Evolutionary conservation across 139 green algal genomes (phyloP), one percentile per base, ranked within the genome.

Genomic region (Nannochloris sp.): DNA sequence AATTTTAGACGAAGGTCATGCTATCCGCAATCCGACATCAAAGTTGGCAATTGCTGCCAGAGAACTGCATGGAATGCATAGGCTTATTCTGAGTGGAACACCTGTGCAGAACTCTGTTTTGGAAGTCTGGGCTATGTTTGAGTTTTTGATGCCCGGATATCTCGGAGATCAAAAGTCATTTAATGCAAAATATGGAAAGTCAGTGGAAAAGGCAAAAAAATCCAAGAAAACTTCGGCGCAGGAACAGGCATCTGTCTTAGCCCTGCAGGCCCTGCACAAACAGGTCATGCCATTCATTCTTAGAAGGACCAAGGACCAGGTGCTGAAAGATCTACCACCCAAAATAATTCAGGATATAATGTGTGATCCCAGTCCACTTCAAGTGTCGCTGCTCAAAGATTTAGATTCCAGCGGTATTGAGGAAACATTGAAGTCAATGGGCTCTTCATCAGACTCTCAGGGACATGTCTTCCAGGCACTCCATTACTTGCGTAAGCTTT

Each of bases 81-180:
- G 93, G 44, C 70, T 99, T 61, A 67, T 99, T 7, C 81, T 99
- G 57, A 85, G 66, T 40, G 89, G 89, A 48, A 96, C 89, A 1
- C 89, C 89, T 44, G 87, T 96, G 50, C 92, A 98, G 75, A 99
- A 99, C 83, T 83, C 83, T 57, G 86, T 95, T 37, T 51, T 87
- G 25, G 93, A 99, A 82, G 79, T 99, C 37, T 99, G 93, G 93
- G 77, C 74, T 4, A 73, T 99, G 8, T 99, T 99, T 70, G 91
- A 97, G 79, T 99, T 96, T 70, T 69, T 97, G 15, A 97, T 98
- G 88, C 93, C 93, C 1, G 89, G 90, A 44, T 85, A 88, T 59
- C 64, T 90, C 7, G 85, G 85, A 21, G 66, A 60, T 10, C 36
- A 74, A 36, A 70, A 69, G 5, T 79, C 86, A 25, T 97, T 99